Evolutionary conservation across 2,329 filamentous ascomycete species (phyloP), one percentile per base, ranked within the genome.

Genomic region (Paecilomyces formosus): DNA sequence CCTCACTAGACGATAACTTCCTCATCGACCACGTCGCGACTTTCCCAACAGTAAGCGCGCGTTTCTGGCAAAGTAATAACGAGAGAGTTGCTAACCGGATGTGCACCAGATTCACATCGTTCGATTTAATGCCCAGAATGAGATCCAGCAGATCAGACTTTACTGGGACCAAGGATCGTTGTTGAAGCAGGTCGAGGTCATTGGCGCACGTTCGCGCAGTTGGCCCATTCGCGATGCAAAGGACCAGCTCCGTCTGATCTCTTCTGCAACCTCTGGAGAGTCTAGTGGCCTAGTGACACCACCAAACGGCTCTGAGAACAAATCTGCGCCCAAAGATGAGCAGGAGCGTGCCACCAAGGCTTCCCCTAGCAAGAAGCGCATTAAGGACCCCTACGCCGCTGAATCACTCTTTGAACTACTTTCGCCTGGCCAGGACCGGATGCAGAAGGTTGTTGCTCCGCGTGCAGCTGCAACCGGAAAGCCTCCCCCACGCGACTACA

Each of bases 141-240:
- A 90, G 78, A 97, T 99, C 71, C 74, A 83, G 60, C 90, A 94
- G 73, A 89, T 97, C 63, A 89, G 93, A 66, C 85, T 93, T 65
- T 90, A 88, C 73, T 99, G 94, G 94, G 94, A 99, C 73, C 94
- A 99, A 75, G 92, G 87, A 61, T 88, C 91, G 57, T 84, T 99
- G 49, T 84, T 99, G 65, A 97, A 94, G 78, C 88, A 96, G 74
- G 83, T 97, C 63, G 92, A 97, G 62, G 87, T 97, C 58, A 97
- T 99, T 74, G 93, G 94, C 68, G 88, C 87, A 71, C 88, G 88
- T 57, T 90, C 90, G 58, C 89, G 88, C 73, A 96, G 94, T 76
- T 99, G 94, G 94, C 94, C 94, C 57, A 95, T 99, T 70, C 85
- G 86, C 65, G 92, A 96, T 71, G 89, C 88, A 70, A 85, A 85